Evolutionary conservation across 805 yeast species (phyloP).

Genomic region (Ogataea dorogensis): DNA sequence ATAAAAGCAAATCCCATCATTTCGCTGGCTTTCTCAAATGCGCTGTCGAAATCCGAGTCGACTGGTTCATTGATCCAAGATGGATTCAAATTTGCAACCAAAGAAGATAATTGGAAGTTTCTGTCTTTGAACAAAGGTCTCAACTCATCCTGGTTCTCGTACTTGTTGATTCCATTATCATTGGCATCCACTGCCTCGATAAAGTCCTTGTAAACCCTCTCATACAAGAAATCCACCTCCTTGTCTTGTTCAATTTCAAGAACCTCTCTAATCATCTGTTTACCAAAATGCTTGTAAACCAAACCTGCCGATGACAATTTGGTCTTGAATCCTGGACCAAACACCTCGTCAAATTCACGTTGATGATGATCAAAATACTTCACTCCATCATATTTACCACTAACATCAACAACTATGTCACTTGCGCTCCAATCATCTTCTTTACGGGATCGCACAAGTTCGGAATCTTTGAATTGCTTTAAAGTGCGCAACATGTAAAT

Average conservation of each 20-base stretch:
- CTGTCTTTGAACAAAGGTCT: constrained; percentile 67
- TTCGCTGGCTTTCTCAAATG: constrained; percentile 67
- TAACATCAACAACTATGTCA: constrained; percentile 93
- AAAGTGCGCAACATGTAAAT: constrained; percentile 77
- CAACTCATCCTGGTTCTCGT: constrained; percentile 48
- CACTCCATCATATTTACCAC: constrained; percentile 83
- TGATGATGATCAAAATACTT: constrained; percentile 97
- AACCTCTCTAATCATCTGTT: constrained; percentile 57
- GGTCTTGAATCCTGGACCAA: constrained; percentile 61
- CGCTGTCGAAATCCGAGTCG: constrained; percentile 63
- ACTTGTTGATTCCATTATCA: constrained; percentile 87
- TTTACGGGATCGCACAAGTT: constrained; percentile 78
- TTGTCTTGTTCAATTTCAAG: constrained; percentile 39
- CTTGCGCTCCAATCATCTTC: constrained; percentile 79
- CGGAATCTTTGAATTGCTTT: constrained; percentile 65
- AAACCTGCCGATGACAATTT: constrained; percentile 93
- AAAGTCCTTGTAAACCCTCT: constrained; percentile 79
- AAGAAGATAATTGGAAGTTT: constrained; percentile 72
- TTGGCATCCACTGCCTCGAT: constrained; percentile 93
- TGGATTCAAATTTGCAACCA: constrained; percentile 81
- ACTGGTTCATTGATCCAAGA: constrained; percentile 71
- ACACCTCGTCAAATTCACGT: constrained; percentile 80
- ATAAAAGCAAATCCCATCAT: constrained; percentile 83
- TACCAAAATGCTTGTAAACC: constrained; percentile 83
- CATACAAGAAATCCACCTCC: constrained; percentile 63